phyloP scores from a whole-genome alignment of 805 yeast species.

The Kodamaea restingae region DNA sequence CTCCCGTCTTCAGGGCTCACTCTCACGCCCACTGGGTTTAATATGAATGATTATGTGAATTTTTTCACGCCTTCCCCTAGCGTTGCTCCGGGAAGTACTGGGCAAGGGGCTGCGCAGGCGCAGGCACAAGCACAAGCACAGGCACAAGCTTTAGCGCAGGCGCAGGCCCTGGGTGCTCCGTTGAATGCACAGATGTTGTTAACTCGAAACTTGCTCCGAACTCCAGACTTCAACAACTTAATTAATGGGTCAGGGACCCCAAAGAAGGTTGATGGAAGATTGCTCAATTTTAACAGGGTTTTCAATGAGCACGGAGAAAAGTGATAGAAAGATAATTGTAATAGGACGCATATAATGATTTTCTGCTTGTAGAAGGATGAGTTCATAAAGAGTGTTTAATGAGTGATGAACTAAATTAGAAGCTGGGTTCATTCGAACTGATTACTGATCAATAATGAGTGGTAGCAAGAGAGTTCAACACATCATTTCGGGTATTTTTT shows the following conservation, averaged over 20 bases:
- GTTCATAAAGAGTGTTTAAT: no score
- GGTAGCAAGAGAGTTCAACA: no score
- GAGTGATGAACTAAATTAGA: no score
- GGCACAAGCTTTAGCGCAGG: conserved; percentile 5
- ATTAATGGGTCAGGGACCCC: conserved; percentile 13
- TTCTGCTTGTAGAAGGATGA: no score
- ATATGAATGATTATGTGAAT: conserved; percentile 79
- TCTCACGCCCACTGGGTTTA: conserved; percentile 63
- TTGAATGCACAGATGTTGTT: conserved; percentile 7
- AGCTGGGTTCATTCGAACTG: no score
- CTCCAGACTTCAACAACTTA: conserved; percentile 40
- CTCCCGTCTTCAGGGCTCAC: conserved; percentile 42
- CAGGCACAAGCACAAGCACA: conserved; percentile 6
- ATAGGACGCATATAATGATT: no score
- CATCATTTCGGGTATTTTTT: no score
- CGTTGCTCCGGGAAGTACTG: conserved; percentile 9
- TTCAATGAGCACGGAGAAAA: conserved; percentile 16
- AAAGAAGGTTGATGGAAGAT: conserved; percentile 36
- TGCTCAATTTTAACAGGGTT: conserved; percentile 41
- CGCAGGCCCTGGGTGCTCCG: conserved; percentile 8
- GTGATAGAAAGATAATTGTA: background rate
- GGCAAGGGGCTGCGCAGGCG: conserved; percentile 6
- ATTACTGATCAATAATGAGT: no score
- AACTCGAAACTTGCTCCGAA: conserved; percentile 29
- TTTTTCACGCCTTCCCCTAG: conserved; percentile 71